Conservation (phyloP, 805 yeast genomes). For the Hanseniaspora taiwanica region DNA sequence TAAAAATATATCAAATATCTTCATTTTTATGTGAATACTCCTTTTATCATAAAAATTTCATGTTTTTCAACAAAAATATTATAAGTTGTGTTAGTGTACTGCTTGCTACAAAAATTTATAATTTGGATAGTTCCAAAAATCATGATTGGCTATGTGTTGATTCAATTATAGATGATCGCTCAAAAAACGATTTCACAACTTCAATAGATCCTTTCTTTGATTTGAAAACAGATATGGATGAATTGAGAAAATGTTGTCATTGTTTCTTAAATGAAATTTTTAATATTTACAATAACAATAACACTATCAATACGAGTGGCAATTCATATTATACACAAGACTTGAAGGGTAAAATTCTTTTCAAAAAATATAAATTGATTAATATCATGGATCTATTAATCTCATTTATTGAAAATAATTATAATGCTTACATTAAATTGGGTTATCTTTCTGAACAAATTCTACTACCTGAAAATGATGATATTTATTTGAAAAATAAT, state of each 20-base stretch:
- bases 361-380: conserved; percentile 13
- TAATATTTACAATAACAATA: not conserved
- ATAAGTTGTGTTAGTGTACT: conserved; percentile 37
- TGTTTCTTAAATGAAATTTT: conserved; percentile 4
- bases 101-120: conserved; percentile 38
- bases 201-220: not conserved
- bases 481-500: no score
- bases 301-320: not conserved
- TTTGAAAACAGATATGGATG: not conserved
- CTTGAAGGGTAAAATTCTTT: conserved; percentile 5
- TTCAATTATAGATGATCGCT: not conserved
- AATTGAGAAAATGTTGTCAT: conserved; percentile 4
- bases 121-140: conserved; percentile 8
- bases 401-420: conserved; percentile 9
- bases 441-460: conserved; percentile 11
- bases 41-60: conserved; percentile 34
- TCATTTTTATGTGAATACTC: conserved; percentile 43
- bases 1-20: conserved; percentile 18
- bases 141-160: not conserved
- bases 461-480: no score
- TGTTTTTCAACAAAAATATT: conserved; percentile 33
- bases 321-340: not conserved
- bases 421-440: conserved; percentile 10
- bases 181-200: not conserved
- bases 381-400: conserved; percentile 8